Percentiles rank a stretch among this genome's conserved stretches.
These are phyloP conservation scores for Mycena sp. DNA, from an alignment of 1,284 basidiomycete species.

Conservation along the genomic window DNA sequence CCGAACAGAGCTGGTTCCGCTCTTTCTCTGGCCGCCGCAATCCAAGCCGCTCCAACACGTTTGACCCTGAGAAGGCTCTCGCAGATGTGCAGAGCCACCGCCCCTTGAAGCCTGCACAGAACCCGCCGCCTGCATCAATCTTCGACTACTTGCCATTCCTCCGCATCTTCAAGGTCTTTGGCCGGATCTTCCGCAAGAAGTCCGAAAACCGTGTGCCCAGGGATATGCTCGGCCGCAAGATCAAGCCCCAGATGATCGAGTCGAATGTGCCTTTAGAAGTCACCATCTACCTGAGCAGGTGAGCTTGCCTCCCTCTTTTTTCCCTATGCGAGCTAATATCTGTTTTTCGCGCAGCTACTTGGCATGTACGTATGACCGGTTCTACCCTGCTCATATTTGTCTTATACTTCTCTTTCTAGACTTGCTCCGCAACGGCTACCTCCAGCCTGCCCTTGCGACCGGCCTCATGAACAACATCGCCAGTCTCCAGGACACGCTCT, in stretches of 20 bases:
- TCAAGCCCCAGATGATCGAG: conserved; percentile 56
- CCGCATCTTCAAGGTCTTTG: conserved; percentile 60
- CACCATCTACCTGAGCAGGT: conserved; percentile 62
- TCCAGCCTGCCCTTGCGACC: conserved; percentile 63
- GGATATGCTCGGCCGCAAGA: conserved; percentile 49
- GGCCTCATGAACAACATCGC: conserved; percentile 56
- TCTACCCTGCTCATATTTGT: background rate
- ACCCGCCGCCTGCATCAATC: conserved; percentile 57
- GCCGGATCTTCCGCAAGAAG: conserved; percentile 44
- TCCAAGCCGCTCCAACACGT: conserved; percentile 38
- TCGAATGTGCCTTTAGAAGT: conserved; percentile 76
- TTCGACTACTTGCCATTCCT: conserved; percentile 69
- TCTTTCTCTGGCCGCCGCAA: conserved; percentile 30
- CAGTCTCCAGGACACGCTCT: conserved; percentile 64
- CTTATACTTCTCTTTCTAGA: conserved; percentile 36
- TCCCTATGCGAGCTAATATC: background rate
- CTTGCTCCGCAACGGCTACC: conserved; percentile 53
- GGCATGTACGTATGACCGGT: conserved; percentile 47
- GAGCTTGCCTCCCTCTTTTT: conserved; percentile 22
- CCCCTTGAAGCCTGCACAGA: conserved; percentile 61
- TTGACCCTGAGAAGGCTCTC: conserved; percentile 67
- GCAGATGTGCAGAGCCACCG: conserved; percentile 58
- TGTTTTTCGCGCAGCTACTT: conserved; percentile 51
- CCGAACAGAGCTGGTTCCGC: conserved; percentile 39
- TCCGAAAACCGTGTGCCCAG: conserved; percentile 37